These are phyloP conservation scores for Ophiostoma sp. DNA, from an alignment of 2,329 filamentous ascomycete genomes.

Conservation along the genomic window DNA sequence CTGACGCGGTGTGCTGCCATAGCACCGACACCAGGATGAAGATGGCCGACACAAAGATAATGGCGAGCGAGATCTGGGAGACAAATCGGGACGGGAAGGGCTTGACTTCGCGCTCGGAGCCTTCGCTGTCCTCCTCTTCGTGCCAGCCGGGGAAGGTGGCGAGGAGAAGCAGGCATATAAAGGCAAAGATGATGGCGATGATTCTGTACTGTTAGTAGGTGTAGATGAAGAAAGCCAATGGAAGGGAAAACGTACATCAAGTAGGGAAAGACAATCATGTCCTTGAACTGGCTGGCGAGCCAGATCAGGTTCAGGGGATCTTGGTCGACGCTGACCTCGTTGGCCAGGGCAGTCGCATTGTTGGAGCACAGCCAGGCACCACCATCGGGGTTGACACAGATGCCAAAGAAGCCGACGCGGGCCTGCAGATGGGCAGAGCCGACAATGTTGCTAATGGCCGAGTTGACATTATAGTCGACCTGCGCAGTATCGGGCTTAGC, in stretches of 20 bases:
- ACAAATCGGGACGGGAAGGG: conserved; percentile 89
- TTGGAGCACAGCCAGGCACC: conserved; percentile 93
- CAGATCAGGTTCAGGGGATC: conserved; percentile 96
- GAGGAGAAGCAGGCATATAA: conserved; percentile 88
- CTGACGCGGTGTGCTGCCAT: conserved; percentile 93
- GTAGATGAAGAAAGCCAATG: conserved; percentile 17
- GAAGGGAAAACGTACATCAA: conserved; percentile 62
- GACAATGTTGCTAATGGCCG: conserved; percentile 84
- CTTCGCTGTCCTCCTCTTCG: conserved; percentile 74
- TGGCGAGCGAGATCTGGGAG: conserved; percentile 84
- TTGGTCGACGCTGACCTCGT: conserved; percentile 82
- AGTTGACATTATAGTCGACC: conserved; percentile 81
- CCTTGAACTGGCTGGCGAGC: conserved; percentile 95
- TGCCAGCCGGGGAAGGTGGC: conserved; percentile 98
- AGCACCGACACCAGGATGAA: conserved; percentile 70
- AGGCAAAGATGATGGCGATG: conserved; percentile 95
- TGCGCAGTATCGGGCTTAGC: conserved; percentile 79
- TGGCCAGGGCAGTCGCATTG: conserved; percentile 88
- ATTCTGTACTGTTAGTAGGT: conserved; percentile 52
- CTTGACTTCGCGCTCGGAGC: conserved; percentile 84
- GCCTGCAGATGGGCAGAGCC: conserved; percentile 78
- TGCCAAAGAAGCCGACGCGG: conserved; percentile 94
- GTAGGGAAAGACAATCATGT: conserved; percentile 97
- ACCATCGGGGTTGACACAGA: conserved; percentile 87
- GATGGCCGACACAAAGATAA: conserved; percentile 75